Conservation (phyloP, 768 basidiomycete genomes). For the Auriscalpium vulgare region DNA sequence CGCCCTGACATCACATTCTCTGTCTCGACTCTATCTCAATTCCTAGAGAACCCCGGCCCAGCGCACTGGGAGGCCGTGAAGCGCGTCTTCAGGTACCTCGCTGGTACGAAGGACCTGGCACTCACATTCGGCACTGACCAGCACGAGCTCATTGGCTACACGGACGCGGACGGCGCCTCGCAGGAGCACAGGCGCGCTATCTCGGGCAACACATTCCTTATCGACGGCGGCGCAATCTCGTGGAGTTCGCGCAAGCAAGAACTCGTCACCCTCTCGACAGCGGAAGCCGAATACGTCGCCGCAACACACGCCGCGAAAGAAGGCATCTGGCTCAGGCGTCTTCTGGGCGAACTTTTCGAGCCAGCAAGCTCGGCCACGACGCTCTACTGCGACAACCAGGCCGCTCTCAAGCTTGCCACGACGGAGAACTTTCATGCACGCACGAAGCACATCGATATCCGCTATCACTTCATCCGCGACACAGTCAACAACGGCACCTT, state of each 20-base stretch:
- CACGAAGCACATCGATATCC: slow-evolving; percentile 1
- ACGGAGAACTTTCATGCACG: not conserved
- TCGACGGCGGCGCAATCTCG: slow-evolving; percentile 27
- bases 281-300: slow-evolving; percentile 39
- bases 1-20: slow-evolving; percentile 34
- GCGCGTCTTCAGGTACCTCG: slow-evolving; percentile 34
- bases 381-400: not conserved
- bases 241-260: slow-evolving; percentile 36
- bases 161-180: slow-evolving; percentile 24
- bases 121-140: slow-evolving; percentile 14
- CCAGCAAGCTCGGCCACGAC: not conserved
- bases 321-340: slow-evolving; percentile 26
- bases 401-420: not conserved
- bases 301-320: slow-evolving; percentile 25
- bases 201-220: slow-evolving; percentile 25
- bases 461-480: slow-evolving; percentile 2
- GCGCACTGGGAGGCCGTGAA: slow-evolving; percentile 32
- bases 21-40: slow-evolving; percentile 26
- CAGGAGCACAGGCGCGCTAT: slow-evolving; percentile 18
- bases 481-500: not conserved
- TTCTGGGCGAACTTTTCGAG: slow-evolving; percentile 15
- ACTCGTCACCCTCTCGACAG: slow-evolving; percentile 30
- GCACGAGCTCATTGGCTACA: slow-evolving; percentile 8
- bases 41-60: slow-evolving; percentile 23
- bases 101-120: slow-evolving; percentile 19